A percentile compares a stretch with the other conserved stretches of the same genome.
Conservation (phyloP, 768 basidiomycete species). For the Collybia mongolica region DNA sequence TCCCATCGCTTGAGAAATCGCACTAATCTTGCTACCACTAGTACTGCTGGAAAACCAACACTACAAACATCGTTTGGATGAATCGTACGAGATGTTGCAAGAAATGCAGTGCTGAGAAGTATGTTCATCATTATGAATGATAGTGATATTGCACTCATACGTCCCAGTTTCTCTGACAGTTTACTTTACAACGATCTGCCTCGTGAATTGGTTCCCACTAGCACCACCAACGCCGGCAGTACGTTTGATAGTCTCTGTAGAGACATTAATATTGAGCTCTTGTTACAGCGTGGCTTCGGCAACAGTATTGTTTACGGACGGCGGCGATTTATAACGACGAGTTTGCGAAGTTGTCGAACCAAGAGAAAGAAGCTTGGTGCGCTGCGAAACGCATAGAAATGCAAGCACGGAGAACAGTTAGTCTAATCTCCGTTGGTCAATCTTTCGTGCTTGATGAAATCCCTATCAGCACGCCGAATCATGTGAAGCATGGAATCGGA, state of each 20-base stretch:
- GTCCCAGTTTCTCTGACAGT: not conserved
- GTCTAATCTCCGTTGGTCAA: conserved; percentile 1
- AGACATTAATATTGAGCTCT: not conserved
- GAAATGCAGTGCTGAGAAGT: conserved; percentile 15
- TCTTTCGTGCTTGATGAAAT: not conserved
- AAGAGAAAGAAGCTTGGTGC: conserved; percentile 6
- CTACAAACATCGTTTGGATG: conserved; percentile 11
- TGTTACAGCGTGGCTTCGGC: not conserved
- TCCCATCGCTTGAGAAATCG: not conserved
- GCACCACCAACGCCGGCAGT: not conserved
- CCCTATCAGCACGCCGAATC: conserved; percentile 11
- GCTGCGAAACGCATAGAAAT: conserved; percentile 4
- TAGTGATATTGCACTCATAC: not conserved
- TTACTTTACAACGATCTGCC: not conserved
- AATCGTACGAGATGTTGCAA: conserved; percentile 15
- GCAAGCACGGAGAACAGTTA: conserved; percentile 4
- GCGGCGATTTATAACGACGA: conserved; percentile 1
- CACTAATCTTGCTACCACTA: not conserved
- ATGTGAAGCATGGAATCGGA: conserved; percentile 12
- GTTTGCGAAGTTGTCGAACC: not conserved
- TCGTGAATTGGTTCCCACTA: not conserved
- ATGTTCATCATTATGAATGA: not conserved
- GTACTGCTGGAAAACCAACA: conserved; percentile 8
- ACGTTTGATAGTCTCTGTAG: not conserved
- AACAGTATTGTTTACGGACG: conserved; percentile 6